These are phyloP conservation scores for Hypomontagnella submonticulosa DNA, from an alignment of 495 filamentous ascomycete species.

Conservation along the genomic window DNA sequence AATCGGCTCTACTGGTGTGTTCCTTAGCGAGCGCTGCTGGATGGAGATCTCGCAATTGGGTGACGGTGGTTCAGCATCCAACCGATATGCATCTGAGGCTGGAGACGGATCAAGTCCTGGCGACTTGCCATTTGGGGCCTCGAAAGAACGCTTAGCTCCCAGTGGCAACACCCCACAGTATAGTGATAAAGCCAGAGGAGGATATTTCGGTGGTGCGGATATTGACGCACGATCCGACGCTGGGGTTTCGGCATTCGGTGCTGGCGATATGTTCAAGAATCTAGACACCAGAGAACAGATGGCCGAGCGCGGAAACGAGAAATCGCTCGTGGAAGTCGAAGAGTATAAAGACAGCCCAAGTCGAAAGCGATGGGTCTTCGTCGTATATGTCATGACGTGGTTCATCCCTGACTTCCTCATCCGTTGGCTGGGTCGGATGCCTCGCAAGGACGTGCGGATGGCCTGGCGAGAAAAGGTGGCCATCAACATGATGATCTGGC, in stretches of 20 bases:
- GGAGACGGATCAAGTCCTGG: slow-evolving; percentile 53
- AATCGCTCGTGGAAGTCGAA: slow-evolving; percentile 90
- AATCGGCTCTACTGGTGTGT: slow-evolving; percentile 91
- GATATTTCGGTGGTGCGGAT: slow-evolving; percentile 86
- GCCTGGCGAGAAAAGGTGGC: slow-evolving; percentile 98
- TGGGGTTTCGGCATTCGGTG: slow-evolving; percentile 85
- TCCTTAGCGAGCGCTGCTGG: slow-evolving; percentile 96
- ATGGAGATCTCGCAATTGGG: slow-evolving; percentile 82
- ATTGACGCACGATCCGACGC: slow-evolving; percentile 90
- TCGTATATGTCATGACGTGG: slow-evolving; percentile 89
- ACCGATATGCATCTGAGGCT: slow-evolving; percentile 63
- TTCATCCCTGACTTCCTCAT: slow-evolving; percentile 88
- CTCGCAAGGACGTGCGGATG: slow-evolving; percentile 89
- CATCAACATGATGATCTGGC: slow-evolving; percentile 98
- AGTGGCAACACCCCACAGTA: slow-evolving; percentile 69
- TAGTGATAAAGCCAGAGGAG: slow-evolving; percentile 77
- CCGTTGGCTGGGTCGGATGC: slow-evolving; percentile 81
- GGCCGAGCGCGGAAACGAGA: slow-evolving; percentile 94
- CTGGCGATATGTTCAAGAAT: slow-evolving; percentile 97
- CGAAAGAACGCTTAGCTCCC: slow-evolving; percentile 74
- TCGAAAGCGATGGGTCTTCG: slow-evolving; percentile 89
- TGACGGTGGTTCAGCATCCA: slow-evolving; percentile 66
- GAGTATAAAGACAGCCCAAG: slow-evolving; percentile 79
- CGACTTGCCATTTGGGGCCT: slow-evolving; percentile 66
- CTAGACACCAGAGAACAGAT: slow-evolving; percentile 93